Base-by-base conservation (phyloP, 768 basidiomycete genomes). In the Daedalea quercina region DNA sequence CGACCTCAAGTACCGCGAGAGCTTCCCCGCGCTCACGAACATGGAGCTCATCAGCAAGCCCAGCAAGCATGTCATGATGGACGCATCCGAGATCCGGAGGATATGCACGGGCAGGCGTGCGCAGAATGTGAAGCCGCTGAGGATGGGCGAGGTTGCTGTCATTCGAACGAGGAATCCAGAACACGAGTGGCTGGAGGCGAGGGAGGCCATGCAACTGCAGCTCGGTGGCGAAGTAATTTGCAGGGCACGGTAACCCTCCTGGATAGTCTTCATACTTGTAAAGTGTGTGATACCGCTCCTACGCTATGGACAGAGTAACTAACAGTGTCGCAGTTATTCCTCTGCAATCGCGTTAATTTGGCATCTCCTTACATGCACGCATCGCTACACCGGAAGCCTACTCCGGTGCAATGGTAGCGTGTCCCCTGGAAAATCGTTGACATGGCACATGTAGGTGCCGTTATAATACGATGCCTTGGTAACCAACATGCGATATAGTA, bases 121-220 rank as follows among this genome's bases (percentile, higher is more conserved):
- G 8, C 82, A 89, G 65, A 84, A 81, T 9, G 78, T 96, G 12
- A 82, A 82, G 54, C 92, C 94, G 0, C 73, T 98, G 50, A 85
- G 87, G 0, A 81, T 98, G 76, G 94, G 96, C 17, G 96, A 99
- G 73, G 81, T 98, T 58, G 88, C 90, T 20, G 80, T 98, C 9
- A 82, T 99, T 17, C 78, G 73, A 68, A 92, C 87, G 47, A 76
- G 75, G 59, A 77, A 75, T 61, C 80, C 72, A 70, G 82, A 87
- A 64, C 73, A 87, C 55, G 84, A 87, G 64, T 97, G 90, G 84
- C 59, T 96, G 61, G 95, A 99, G 67, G 94, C 93, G 6, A 76
- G 94, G 67, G 94, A 99, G 68, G 95, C 95, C 4, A 68, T 95
- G 63, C 74, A 82, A 67, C 65, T 91, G 63, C 83, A 81, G 47